A percentile compares a stretch with the other conserved stretches of the same genome.
Evolutionary conservation across 768 basidiomycete species (phyloP).

Genomic region (Auriscalpium microsporum): DNA sequence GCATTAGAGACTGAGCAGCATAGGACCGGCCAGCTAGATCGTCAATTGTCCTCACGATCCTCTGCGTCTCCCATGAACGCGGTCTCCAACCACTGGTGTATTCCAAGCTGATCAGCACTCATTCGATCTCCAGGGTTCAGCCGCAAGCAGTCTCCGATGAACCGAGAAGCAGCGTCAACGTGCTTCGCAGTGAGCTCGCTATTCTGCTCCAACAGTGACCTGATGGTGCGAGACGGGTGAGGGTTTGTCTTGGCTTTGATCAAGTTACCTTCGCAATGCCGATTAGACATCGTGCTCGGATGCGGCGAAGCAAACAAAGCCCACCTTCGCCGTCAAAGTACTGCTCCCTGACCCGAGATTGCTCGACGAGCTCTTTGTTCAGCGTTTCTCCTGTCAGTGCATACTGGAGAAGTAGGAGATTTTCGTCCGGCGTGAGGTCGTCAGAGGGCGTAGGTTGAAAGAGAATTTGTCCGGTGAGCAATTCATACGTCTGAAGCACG

Average conservation of each 20-base stretch:
- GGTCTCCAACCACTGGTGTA: too few relatives aligned
- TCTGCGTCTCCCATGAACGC: too few relatives aligned
- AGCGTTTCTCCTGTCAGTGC: not conserved
- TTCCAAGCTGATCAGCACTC: too few relatives aligned
- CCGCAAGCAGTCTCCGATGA: not conserved
- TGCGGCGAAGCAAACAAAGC: not conserved
- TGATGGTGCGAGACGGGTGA: not conserved
- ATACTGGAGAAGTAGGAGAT: not conserved
- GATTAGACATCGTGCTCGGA: not conserved
- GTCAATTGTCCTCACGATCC: too few relatives aligned
- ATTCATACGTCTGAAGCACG: not conserved
- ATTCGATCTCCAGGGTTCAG: not conserved
- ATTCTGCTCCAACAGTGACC: not conserved
- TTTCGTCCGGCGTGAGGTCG: not conserved
- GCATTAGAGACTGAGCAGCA: too few relatives aligned
- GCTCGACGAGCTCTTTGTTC: not conserved
- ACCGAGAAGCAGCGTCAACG: not conserved
- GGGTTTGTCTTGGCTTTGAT: not conserved
- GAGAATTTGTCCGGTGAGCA: not conserved
- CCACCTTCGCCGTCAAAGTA: not conserved
- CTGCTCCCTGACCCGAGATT: not conserved
- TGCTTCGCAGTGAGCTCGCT: not conserved
- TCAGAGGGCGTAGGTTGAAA: not conserved
- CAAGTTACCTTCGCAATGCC: not conserved
- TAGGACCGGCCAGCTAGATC: too few relatives aligned